Base-by-base conservation (phyloP, 495 filamentous ascomycete genomes). In the Xylaria cubensis region DNA sequence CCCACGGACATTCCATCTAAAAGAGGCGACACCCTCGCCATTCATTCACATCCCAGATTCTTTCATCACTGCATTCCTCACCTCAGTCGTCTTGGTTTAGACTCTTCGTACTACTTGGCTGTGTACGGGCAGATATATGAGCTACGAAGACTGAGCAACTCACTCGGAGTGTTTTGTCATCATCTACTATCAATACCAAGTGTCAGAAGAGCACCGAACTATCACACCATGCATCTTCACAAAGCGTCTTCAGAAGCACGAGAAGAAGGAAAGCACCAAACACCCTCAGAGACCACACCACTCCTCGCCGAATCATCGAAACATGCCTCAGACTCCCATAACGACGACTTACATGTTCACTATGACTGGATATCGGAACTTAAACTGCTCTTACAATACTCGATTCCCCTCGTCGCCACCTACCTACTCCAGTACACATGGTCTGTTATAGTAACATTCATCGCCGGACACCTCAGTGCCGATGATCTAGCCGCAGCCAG, bases 371-470 rank as follows among this genome's bases (percentile, higher is more conserved):
- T 64, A 13, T 70, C 78, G 1, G 78, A 80, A 44, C 48, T 80
- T 64, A 72, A 72, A 72, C 69, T 80, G 24, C 76, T 88, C 53
- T 76, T 79, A 3, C 82, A 83, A 76, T 92, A 91, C 77, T 90
- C 90, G 24, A 81, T 84, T n/a, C 90, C 91, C 0, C 82, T 93
- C 36, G 89, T 93, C 67, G 77, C 91, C 48, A 93, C 92, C 4
- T 94, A 93, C 75, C 69, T 94, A 26, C 86, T 94, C 1, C 92
- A 94, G 75, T 93, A 93, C 76, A 91, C 89, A 24, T 85, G 92
- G 74, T 92, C 89, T 2, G 86, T 93, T 46, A 89, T 91, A 21
- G 90, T 87, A 76, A 88, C 93, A 72, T 92, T 94, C 74, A 86
- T 89, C n/a, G 86, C 92, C 29, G 91, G 91, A 15, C 90, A 90